Conservation (phyloP, 2,329 filamentous ascomycete species). For the Aquanectria penicillioides region DNA sequence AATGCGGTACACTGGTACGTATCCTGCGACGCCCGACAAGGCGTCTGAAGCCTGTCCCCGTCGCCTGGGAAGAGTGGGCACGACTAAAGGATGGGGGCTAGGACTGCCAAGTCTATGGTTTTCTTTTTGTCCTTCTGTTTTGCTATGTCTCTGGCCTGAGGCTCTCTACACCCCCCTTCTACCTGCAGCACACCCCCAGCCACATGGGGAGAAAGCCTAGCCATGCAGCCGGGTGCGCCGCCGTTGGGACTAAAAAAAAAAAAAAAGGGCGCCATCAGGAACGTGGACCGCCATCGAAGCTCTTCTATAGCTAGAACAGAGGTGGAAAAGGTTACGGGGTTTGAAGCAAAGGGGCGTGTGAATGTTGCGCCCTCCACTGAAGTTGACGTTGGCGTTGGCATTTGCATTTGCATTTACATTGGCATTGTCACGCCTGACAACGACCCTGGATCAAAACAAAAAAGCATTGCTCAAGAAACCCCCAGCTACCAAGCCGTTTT, state of each 20-base stretch:
- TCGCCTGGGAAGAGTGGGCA: background rate
- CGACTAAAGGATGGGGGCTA: background rate
- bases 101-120: slow-evolving; percentile 9
- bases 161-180: background rate
- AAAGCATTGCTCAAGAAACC: no score
- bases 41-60: background rate
- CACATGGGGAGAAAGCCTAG: background rate
- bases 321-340: no score
- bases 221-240: slow-evolving; percentile 3
- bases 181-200: background rate
- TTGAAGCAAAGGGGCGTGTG: no score
- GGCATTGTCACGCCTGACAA: slow-evolving; percentile 7
- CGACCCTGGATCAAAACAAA: no score
- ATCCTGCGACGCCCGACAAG: slow-evolving; percentile 27
- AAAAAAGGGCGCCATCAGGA: slow-evolving; percentile 20
- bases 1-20: slow-evolving; percentile 33
- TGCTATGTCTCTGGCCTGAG: background rate
- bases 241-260: slow-evolving; percentile 15
- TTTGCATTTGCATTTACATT: slow-evolving; percentile 9
- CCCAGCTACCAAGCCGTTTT: slow-evolving; percentile 10
- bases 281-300: slow-evolving; percentile 11
- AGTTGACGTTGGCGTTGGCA: no score
- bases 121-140: background rate
- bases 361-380: no score
- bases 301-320: slow-evolving; percentile 18